Conservation (phyloP, 169 alveolate genomes). For the Babesia bovis region DNA sequence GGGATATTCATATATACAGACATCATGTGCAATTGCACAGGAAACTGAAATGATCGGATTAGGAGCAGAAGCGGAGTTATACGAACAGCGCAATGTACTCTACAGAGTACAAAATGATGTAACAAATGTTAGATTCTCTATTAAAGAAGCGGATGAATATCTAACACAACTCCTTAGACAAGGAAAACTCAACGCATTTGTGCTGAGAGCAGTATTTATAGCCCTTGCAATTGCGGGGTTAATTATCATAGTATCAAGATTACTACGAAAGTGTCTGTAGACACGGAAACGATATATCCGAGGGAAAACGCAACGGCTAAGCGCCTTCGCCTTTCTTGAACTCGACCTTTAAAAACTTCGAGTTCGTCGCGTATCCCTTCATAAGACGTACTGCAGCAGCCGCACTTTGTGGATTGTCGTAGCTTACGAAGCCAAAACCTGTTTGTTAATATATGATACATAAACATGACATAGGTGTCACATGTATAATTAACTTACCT, state of each 20-base stretch:
- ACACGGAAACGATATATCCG: neutral
- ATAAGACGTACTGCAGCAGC: slow-evolving; percentile 85
- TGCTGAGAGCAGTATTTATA: slow-evolving; percentile 37
- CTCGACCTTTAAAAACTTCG: slow-evolving; percentile 84
- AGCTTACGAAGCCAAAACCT: slow-evolving; percentile 90
- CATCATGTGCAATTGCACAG: slow-evolving; percentile 60
- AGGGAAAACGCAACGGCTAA: neutral
- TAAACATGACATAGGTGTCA: neutral
- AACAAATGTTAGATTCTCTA: slow-evolving; percentile 10
- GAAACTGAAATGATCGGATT: slow-evolving; percentile 64
- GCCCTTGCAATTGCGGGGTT: slow-evolving; percentile 21
- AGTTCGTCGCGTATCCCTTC: slow-evolving; percentile 87
- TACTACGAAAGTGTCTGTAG: slow-evolving; percentile 2
- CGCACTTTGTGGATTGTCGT: slow-evolving; percentile 85
- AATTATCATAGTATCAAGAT: slow-evolving; percentile 26
- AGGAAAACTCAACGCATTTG: slow-evolving; percentile 59
- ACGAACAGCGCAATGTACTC: slow-evolving; percentile 46
- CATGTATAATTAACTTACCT: slow-evolving; percentile 36
- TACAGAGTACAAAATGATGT: slow-evolving; percentile 31
- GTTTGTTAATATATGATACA: neutral
- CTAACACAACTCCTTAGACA: slow-evolving; percentile 56
- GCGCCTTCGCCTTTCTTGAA: slow-evolving; percentile 81
- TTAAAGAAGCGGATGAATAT: slow-evolving; percentile 60
- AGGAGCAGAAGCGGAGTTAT: slow-evolving; percentile 46
- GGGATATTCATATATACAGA: slow-evolving; percentile 55